Percentiles rank a stretch among this genome's conserved stretches.
phyloP scores from a whole-genome alignment of 345 rosid genomes.

The Boechera retrofracta region DNA sequence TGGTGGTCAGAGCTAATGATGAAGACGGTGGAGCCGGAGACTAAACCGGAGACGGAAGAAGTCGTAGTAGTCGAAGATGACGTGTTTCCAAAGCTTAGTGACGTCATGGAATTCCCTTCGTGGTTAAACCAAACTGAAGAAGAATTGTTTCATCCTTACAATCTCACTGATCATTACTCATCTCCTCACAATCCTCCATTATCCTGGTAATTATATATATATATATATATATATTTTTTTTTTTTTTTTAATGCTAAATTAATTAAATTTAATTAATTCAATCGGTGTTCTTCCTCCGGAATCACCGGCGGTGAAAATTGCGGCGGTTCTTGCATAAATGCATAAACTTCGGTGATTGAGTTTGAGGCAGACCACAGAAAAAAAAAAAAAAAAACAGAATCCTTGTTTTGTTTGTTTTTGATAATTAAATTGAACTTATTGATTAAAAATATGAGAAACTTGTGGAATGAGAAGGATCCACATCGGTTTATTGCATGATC shows the following conservation, averaged over 20 bases:
- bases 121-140: constrained; percentile 80
- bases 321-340: constrained; percentile 41
- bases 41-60: constrained; percentile 60
- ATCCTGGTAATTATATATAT: constrained; percentile 63
- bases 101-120: constrained; percentile 80
- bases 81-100: constrained; percentile 67
- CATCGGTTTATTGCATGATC: constrained; percentile 46
- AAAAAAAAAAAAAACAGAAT: background rate
- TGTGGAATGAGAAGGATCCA: constrained; percentile 45
- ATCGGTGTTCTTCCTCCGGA: constrained; percentile 22
- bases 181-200: constrained; percentile 69
- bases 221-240: too few relatives aligned
- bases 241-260: too few relatives aligned
- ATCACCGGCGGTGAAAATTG: constrained; percentile 35
- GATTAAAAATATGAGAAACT: constrained; percentile 29
- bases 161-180: constrained; percentile 55
- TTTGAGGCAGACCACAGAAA: constrained; percentile 27
- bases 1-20: constrained; percentile 43
- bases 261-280: background rate
- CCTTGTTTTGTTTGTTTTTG: background rate
- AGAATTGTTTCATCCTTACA: constrained; percentile 62
- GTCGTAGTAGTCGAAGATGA: constrained; percentile 50
- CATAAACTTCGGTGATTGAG: constrained; percentile 33
- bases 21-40: constrained; percentile 40
- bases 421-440: constrained; percentile 3